Evolutionary conservation across 108 stramenopile genomes (phyloP).

Genomic region (Cylindrotheca fusiformis): DNA sequence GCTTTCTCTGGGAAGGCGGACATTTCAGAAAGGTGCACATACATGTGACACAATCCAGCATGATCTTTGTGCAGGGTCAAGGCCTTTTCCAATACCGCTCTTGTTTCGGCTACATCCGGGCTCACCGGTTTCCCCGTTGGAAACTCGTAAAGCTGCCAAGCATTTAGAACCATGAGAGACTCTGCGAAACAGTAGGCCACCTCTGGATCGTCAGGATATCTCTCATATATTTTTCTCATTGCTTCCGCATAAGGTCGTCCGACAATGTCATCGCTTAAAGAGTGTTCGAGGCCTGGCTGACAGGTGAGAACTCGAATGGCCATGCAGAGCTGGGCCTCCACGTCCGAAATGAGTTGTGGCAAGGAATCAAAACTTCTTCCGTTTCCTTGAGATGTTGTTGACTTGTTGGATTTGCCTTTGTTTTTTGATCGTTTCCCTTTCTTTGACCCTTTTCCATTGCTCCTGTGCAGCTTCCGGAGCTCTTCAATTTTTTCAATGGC

Average conservation of each 20-base stretch:
- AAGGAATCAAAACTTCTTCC: neutral
- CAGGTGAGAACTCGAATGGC: constrained; percentile 70
- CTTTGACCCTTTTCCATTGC: constrained; percentile 12
- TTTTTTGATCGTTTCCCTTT: constrained; percentile 11
- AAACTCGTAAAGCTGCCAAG: constrained; percentile 86
- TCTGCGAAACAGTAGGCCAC: constrained; percentile 77
- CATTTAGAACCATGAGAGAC: constrained; percentile 78
- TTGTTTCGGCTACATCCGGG: constrained; percentile 57
- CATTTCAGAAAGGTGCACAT: constrained; percentile 88
- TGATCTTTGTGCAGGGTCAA: constrained; percentile 60
- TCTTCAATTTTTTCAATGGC: constrained; percentile 70
- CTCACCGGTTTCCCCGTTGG: constrained; percentile 71
- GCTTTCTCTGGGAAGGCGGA: constrained; percentile 66
- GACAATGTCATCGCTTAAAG: constrained; percentile 45
- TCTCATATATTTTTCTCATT: constrained; percentile 54
- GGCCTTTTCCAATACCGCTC: constrained; percentile 56
- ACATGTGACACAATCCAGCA: constrained; percentile 84
- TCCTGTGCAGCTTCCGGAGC: constrained; percentile 34
- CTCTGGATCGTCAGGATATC: constrained; percentile 70
- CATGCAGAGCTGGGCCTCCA: constrained; percentile 54
- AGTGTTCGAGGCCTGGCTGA: constrained; percentile 64
- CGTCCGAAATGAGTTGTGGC: constrained; percentile 50
- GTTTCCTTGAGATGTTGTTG: too few species aligned
- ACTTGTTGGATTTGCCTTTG: constrained; percentile 8
- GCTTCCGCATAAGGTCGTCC: constrained; percentile 77